phyloP scores from a whole-genome alignment of 2,329 filamentous ascomycete species.

The Venturia effusa region DNA sequence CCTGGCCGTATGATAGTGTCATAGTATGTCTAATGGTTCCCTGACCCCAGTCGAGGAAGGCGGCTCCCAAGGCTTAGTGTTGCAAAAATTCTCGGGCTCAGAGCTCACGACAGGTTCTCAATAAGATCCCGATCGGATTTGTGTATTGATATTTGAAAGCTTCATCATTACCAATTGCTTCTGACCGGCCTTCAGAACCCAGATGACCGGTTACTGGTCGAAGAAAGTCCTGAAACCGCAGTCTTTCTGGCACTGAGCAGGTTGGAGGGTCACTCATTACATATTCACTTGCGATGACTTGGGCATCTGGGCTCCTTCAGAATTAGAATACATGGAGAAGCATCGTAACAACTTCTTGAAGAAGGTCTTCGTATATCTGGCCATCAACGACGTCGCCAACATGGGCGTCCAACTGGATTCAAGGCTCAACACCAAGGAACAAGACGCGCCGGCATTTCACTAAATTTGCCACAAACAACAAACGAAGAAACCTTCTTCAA shows the following conservation, averaged over 20 bases:
- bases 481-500: background rate
- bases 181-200: background rate
- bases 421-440: background rate
- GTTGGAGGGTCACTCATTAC: background rate
- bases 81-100: no score
- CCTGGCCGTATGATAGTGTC: no score
- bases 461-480: background rate
- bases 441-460: background rate
- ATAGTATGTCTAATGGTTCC: no score
- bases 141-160: no score
- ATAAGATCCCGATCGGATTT: no score
- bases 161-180: background rate
- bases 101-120: no score
- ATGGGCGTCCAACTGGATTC: background rate
- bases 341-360: background rate
- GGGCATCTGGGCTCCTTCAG: background rate
- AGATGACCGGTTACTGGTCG: background rate
- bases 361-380: background rate
- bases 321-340: background rate
- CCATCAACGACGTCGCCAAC: background rate
- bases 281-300: background rate
- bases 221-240: background rate
- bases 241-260: background rate
- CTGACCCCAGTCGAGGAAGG: no score
- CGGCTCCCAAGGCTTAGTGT: no score